phyloP scores from a whole-genome alignment of 192 early-diverging fungal species.

The Backusella circina region DNA sequence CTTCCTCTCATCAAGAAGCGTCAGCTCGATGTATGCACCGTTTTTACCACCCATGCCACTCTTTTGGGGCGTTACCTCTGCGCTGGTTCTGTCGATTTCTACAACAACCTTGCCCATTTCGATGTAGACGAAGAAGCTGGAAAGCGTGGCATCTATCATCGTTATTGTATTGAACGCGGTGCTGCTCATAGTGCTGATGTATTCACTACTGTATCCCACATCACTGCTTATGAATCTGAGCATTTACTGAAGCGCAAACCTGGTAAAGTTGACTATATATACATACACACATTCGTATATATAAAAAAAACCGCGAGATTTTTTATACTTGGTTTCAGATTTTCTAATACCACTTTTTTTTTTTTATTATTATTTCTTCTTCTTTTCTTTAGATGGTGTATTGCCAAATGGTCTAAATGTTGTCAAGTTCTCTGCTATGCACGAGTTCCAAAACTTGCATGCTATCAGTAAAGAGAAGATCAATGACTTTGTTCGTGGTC shows the following conservation, averaged over 20 bases:
- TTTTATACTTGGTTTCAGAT: not conserved
- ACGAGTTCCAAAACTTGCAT: conserved; percentile 98
- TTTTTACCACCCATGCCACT: conserved; percentile 97
- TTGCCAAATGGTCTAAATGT: conserved; percentile 95
- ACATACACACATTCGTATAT: not conserved
- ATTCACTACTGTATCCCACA: conserved; percentile 96
- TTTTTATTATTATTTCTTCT: not conserved
- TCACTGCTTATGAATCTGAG: conserved; percentile 95
- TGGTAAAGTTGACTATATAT: conserved; percentile 50
- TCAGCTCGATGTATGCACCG: conserved; percentile 83
- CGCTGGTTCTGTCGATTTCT: conserved; percentile 95
- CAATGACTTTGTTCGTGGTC: conserved; percentile 94
- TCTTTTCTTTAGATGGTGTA: conserved; percentile 70
- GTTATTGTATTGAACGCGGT: conserved; percentile 94
- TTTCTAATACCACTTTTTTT: not conserved
- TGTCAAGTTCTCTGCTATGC: conserved; percentile 94
- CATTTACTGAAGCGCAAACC: conserved; percentile 93
- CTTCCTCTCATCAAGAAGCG: conserved; percentile 85
- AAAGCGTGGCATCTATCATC: conserved; percentile 95
- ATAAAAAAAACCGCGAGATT: not conserved
- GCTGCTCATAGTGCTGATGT: conserved; percentile 96
- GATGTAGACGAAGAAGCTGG: conserved; percentile 94
- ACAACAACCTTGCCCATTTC: conserved; percentile 91
- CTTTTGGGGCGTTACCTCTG: conserved; percentile 93
- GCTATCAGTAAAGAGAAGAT: conserved; percentile 91